A percentile compares a stretch with the other conserved stretches of the same genome.
Evolutionary conservation across 1,139 yeast species (phyloP).

Genomic region (Arxiozyma slooffiae): DNA sequence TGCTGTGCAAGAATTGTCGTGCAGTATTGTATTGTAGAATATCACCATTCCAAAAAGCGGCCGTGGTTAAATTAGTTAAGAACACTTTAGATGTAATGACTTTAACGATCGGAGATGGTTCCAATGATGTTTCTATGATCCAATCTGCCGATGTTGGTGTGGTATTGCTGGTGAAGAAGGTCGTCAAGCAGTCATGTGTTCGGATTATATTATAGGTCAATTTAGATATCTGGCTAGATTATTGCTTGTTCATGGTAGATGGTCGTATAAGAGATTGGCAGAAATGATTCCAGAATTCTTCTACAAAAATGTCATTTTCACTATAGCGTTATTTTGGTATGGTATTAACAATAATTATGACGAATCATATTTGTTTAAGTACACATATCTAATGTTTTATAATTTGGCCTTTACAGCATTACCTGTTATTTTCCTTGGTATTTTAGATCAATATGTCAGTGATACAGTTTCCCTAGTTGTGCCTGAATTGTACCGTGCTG

Average conservation of each 20-base stretch:
- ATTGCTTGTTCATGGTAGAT: constrained; percentile 84
- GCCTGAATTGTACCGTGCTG: constrained; percentile 83
- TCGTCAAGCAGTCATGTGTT: constrained; percentile 94
- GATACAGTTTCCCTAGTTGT: constrained; percentile 72
- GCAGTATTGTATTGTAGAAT: constrained; percentile 94
- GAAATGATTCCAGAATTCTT: constrained; percentile 94
- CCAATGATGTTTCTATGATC: constrained; percentile 97
- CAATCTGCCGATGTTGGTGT: constrained; percentile 95
- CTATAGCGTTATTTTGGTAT: constrained; percentile 86
- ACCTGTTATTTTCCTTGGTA: constrained; percentile 84
- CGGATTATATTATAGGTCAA: constrained; percentile 95
- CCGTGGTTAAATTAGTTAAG: constrained; percentile 85
- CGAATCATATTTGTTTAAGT: constrained; percentile 86
- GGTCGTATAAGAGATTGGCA: constrained; percentile 85
- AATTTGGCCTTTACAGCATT: constrained; percentile 90
- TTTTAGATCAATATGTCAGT: constrained; percentile 86
- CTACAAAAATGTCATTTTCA: constrained; percentile 83
- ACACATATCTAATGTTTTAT: constrained; percentile 84
- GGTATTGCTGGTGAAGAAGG: constrained; percentile 99
- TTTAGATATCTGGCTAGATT: constrained; percentile 74
- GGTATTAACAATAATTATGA: constrained; percentile 80
- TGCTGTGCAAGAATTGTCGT: constrained; percentile 85
- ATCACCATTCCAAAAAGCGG: constrained; percentile 94
- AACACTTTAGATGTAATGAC: constrained; percentile 77
- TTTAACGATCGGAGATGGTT: constrained; percentile 94